phyloP scores from a whole-genome alignment of 805 yeast species.

The Wickerhamiella dianesei region DNA sequence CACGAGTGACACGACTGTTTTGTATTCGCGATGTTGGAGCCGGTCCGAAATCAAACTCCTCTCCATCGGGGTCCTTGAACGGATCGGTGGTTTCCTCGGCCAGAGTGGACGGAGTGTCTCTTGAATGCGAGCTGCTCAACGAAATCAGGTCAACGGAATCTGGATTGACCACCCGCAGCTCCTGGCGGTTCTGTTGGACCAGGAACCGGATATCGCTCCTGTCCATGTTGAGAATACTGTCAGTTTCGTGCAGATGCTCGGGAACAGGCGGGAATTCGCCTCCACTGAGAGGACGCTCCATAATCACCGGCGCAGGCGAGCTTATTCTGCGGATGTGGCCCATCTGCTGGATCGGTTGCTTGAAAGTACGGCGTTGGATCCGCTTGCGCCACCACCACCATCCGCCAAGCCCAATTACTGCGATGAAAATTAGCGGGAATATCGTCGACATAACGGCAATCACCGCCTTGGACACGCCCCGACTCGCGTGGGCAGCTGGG shows the following conservation, averaged over 20 bases:
- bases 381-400: constrained; percentile 21
- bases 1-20: not conserved
- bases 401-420: constrained; percentile 25
- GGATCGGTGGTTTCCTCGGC: not conserved
- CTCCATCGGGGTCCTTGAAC: not conserved
- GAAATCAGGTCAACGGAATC: constrained; percentile 7
- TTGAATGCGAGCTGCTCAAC: not conserved
- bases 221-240: not conserved
- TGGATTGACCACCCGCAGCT: constrained; percentile 17
- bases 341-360: constrained; percentile 7
- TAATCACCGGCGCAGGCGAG: not conserved
- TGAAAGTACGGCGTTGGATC: constrained; percentile 14
- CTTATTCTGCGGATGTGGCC: not conserved
- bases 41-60: constrained; percentile 3
- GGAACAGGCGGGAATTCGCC: not conserved
- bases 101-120: not conserved
- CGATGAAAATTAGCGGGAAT: constrained; percentile 30
- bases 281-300: not conserved
- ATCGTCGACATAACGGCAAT: constrained; percentile 36
- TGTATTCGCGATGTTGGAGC: not conserved
- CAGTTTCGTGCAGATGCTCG: not conserved
- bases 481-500: constrained; percentile 4
- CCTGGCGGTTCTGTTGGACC: constrained; percentile 13
- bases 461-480: constrained; percentile 18
- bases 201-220: constrained; percentile 9